A percentile compares a stretch with the other conserved stretches of the same genome.
Evolutionary conservation across 2,329 filamentous ascomycete genomes (phyloP).

Genomic region (Hymenotorrendiella dingleyae): DNA sequence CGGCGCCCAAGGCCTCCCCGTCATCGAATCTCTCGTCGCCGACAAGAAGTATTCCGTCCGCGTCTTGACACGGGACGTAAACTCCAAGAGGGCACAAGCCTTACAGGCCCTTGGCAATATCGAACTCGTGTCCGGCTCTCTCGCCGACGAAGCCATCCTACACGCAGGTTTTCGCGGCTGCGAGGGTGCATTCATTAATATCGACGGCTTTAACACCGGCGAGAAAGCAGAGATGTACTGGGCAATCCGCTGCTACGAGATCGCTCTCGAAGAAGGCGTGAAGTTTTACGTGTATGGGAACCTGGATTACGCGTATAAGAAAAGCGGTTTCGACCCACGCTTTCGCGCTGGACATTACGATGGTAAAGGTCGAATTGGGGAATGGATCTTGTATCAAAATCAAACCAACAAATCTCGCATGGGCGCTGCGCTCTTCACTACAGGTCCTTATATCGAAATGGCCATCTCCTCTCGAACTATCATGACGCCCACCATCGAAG

Average conservation of each 20-base stretch:
- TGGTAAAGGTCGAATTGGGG: constrained; percentile 39
- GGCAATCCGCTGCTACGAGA: constrained; percentile 37
- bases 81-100: constrained; percentile 35
- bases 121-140: constrained; percentile 41
- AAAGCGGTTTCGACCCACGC: constrained; percentile 39
- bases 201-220: constrained; percentile 47
- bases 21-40: constrained; percentile 37
- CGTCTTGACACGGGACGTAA: constrained; percentile 42
- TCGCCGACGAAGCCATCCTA: constrained; percentile 40
- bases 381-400: constrained; percentile 41
- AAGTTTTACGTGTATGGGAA: constrained; percentile 42
- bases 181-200: constrained; percentile 47
- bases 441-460: constrained; percentile 44
- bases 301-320: constrained; percentile 44
- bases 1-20: constrained; percentile 45
- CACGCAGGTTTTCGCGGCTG: constrained; percentile 39
- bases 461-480: constrained; percentile 32
- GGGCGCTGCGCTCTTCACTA: constrained; percentile 35
- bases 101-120: constrained; percentile 40
- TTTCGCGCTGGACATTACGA: constrained; percentile 45
- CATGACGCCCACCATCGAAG: constrained; percentile 36
- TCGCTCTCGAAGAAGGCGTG: constrained; percentile 38
- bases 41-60: constrained; percentile 40
- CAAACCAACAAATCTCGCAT: constrained; percentile 30
- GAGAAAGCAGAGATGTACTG: constrained; percentile 47